Conservation (phyloP, 2,329 filamentous ascomycete species). For the Trichoderma sp. region DNA sequence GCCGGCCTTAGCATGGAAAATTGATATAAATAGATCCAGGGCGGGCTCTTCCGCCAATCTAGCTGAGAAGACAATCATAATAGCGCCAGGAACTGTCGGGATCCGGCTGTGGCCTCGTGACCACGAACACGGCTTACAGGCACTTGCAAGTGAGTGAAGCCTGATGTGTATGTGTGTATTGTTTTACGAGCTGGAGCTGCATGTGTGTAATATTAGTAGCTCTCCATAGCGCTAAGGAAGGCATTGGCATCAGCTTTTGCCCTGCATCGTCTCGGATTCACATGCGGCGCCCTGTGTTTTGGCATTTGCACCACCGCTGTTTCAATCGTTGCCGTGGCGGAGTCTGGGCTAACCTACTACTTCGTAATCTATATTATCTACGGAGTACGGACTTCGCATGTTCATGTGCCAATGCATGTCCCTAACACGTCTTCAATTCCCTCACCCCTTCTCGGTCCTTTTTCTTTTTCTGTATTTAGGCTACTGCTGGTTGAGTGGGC, state of each 20-base stretch:
- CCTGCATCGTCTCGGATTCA: conserved; percentile 4
- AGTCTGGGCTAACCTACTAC: neutral
- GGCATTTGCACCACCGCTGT: conserved; percentile 17
- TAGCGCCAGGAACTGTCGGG: neutral
- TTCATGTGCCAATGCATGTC: neutral
- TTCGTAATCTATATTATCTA: neutral
- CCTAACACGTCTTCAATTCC: neutral
- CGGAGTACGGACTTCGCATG: too few species aligned
- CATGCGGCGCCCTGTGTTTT: conserved; percentile 13
- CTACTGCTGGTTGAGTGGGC: neutral
- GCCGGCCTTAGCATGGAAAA: neutral
- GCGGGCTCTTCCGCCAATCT: neutral
- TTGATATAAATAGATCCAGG: neutral
- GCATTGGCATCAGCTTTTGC: neutral
- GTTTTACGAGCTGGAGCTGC: neutral
- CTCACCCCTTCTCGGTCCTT: neutral
- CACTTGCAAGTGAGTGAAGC: too few species aligned
- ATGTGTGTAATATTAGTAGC: too few species aligned
- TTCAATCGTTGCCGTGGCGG: conserved; percentile 19
- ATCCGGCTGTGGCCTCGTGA: conserved; percentile 11
- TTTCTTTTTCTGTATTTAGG: neutral
- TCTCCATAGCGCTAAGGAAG: neutral
- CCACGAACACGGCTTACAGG: too few species aligned
- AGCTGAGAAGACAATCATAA: neutral
- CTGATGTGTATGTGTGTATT: too few species aligned